Conservation (phyloP, 371 early-diverging fungal genomes). For the Rhizopus arrhizus region DNA sequence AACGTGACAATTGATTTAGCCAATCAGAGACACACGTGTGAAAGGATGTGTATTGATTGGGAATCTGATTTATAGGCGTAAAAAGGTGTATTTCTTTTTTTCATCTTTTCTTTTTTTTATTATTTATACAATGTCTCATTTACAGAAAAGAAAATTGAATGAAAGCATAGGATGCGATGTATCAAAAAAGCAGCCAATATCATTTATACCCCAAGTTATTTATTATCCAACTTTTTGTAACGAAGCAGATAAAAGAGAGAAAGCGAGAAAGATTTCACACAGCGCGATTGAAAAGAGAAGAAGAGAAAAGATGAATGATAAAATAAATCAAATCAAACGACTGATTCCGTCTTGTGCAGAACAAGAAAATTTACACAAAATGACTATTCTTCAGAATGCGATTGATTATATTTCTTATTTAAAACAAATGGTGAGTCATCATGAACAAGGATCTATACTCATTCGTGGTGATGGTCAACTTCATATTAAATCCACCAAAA, state of each 20-base stretch:
- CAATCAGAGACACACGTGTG: too few species aligned
- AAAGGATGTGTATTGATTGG: too few species aligned
- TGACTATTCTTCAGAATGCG: constrained; percentile 71
- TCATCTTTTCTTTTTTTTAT: too few species aligned
- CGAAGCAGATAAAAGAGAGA: constrained; percentile 50
- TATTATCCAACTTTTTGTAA: too few species aligned
- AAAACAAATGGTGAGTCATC: constrained; percentile 38
- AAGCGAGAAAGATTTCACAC: constrained; percentile 72
- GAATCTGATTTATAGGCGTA: too few species aligned
- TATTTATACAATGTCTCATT: too few species aligned
- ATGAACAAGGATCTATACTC: constrained; percentile 31
- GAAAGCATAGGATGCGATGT: too few species aligned
- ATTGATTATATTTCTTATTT: constrained; percentile 74
- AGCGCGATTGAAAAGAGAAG: constrained; percentile 80
- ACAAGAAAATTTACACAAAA: constrained; percentile 73
- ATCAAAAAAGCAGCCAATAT: too few species aligned
- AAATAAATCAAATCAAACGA: constrained; percentile 49
- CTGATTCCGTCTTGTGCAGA: constrained; percentile 59
- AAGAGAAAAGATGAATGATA: constrained; percentile 78
- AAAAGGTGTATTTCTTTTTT: too few species aligned
- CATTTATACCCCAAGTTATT: too few species aligned
- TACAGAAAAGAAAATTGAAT: too few species aligned
- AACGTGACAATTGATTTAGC: too few species aligned
- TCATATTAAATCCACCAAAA: constrained; percentile 28
- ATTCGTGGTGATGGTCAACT: constrained; percentile 23